These are phyloP conservation scores for Globisporangium okanoganense DNA, from an alignment of 352 stramenopile species.

Conservation along the genomic window DNA sequence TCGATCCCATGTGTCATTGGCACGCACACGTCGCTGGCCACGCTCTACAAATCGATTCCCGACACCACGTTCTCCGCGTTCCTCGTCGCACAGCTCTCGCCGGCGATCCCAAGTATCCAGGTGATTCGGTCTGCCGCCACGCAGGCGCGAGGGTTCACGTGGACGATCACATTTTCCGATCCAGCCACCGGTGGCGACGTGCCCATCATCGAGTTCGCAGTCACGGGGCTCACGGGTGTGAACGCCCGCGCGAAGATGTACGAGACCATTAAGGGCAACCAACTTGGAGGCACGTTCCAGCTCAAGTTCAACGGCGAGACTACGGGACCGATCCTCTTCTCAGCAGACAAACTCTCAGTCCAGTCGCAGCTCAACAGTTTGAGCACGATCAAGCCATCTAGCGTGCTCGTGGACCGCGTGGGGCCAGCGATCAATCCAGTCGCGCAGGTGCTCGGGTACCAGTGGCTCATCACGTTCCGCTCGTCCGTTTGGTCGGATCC, in stretches of 20 bases:
- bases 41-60: conserved; percentile 18
- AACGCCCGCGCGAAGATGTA: conserved; percentile 44
- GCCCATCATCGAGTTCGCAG: conserved; percentile 33
- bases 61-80: conserved; percentile 45
- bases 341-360: conserved; percentile 77
- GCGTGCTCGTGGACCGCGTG: conserved; percentile 78
- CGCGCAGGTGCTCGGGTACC: conserved; percentile 84
- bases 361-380: conserved; percentile 91
- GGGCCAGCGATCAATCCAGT: conserved; percentile 30
- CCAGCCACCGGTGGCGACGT: conserved; percentile 81
- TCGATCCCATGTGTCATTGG: conserved; percentile 34
- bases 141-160: conserved; percentile 71
- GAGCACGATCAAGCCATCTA: conserved; percentile 89
- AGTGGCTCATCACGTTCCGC: conserved; percentile 92
- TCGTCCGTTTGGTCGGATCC: conserved; percentile 93
- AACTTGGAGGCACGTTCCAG: conserved; percentile 90
- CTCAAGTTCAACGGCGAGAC: conserved; percentile 93
- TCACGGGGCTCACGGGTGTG: conserved; percentile 30
- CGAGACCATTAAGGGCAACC: conserved; percentile 82
- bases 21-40: conserved; percentile 29
- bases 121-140: conserved; percentile 63
- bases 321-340: conserved; percentile 87
- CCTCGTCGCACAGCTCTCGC: conserved; percentile 31
- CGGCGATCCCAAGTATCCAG: conserved; percentile 34
- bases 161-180: conserved; percentile 72